Evolutionary conservation across 2,329 filamentous ascomycete species (phyloP), one percentile per base, ranked within the genome.

Genomic region (Fusarium euwallaceae): DNA sequence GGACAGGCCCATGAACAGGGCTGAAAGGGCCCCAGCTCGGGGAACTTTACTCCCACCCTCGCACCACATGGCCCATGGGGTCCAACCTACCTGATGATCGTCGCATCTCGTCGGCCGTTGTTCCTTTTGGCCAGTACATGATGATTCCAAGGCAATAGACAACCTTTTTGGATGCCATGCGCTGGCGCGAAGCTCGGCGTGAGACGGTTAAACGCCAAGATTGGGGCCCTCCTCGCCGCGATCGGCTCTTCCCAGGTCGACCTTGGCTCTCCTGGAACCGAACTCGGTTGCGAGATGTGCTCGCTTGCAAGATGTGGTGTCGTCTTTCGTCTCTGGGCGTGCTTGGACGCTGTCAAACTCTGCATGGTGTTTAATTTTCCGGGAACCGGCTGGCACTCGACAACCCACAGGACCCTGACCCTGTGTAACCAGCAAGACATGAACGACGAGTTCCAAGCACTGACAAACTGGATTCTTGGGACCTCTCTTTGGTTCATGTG

Each of bases 1-100:
- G 61, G 61, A 63, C 22, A 55, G 43, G 61, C 45, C 61, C 34
- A 41, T 39, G 45, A 63, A 55, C 61, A 55, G 61, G 61, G 61
- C 61, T 63, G 61, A 63, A 55, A 4, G 24, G 29, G 61, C 32
- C 45, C 45, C 32, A 41, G 61, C 36, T 63, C 16, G 48, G 34
- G 61, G 45, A 55, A n/a, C 45, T 63, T 55, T 36, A 39, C 45
- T 55, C 24, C 22, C 61, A 39, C 45, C 45, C 43, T 51, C 20
- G 32, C 20, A 20, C 60, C 43, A 62, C 41, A 51, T 62, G 60
- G 60, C 43, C 29, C 39, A 63, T 63, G 61, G 29, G 43, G 20
- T 41, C 61, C 17, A 32, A 37, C 22, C 61, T 41, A n/a, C 45
- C 61, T 55, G 45, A 51, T 41, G 32, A 55, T 55, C 61, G 20